Evolutionary conservation across 257 asterid genomes (phyloP).

Genomic region (Solanum corneliomulleri): DNA sequence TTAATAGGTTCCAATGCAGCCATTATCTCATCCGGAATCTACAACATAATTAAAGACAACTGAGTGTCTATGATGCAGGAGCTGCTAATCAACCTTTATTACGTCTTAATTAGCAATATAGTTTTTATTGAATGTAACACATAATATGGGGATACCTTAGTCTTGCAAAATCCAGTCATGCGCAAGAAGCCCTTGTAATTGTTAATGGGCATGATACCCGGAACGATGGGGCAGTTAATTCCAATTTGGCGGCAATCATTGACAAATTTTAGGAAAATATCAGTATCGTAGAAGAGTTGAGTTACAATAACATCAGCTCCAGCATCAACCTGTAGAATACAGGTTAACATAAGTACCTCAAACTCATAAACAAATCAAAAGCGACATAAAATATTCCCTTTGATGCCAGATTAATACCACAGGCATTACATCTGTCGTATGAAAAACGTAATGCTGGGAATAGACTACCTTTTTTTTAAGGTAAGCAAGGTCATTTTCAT

Average conservation of each 20-base stretch:
- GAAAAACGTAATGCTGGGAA: not conserved
- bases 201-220: constrained; percentile 98
- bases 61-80: not conserved
- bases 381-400: not conserved
- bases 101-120: not conserved
- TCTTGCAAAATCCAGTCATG: constrained; percentile 98
- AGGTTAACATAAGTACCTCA: not conserved
- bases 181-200: constrained; percentile 96
- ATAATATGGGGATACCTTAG: constrained; percentile 45
- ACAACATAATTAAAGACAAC: constrained; percentile 1
- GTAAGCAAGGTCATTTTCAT: constrained; percentile 74
- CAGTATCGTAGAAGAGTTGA: constrained; percentile 93
- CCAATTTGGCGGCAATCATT: constrained; percentile 94
- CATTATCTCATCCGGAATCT: constrained; percentile 85
- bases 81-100: not conserved
- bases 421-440: not conserved
- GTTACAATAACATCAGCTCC: constrained; percentile 89
- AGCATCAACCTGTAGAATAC: constrained; percentile 74
- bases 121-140: not conserved
- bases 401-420: not conserved
- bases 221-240: constrained; percentile 82
- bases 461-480: constrained; percentile 49
- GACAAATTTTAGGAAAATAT: constrained; percentile 86
- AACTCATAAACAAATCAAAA: not conserved
- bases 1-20: constrained; percentile 96